Conservation (phyloP, 225 moss, liverwort and hornwort genomes). For the Pleurozium schreberi region DNA sequence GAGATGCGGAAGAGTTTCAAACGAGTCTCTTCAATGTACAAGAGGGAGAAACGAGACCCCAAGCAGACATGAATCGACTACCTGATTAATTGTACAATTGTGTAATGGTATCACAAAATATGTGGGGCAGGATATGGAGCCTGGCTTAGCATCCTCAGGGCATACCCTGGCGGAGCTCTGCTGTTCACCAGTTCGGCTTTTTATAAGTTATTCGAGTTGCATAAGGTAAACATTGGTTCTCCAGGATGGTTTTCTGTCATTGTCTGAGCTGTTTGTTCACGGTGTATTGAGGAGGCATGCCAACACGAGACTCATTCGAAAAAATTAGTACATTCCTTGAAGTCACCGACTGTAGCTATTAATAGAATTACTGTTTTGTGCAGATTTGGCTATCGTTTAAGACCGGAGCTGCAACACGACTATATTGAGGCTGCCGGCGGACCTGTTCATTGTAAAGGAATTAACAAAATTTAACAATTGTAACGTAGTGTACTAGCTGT, state of each 20-base stretch:
- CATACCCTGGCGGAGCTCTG: slow-evolving; percentile 5
- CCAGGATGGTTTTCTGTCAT: not conserved
- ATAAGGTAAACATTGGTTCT: slow-evolving; percentile 11
- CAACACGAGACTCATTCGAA: not conserved
- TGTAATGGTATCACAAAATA: slow-evolving; percentile 6
- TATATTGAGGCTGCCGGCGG: not conserved
- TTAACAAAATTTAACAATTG: slow-evolving; percentile 14
- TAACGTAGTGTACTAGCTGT: slow-evolving; percentile 25
- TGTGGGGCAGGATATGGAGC: slow-evolving; percentile 4
- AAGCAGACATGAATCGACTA: slow-evolving; percentile 4
- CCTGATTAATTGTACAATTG: slow-evolving; percentile 20
- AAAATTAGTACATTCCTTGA: not conserved
- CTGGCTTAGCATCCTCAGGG: not conserved
- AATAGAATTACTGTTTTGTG: not conserved
- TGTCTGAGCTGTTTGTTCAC: not conserved
- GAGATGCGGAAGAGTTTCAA: slow-evolving; percentile 79
- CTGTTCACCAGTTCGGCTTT: not conserved
- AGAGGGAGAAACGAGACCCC: slow-evolving; percentile 32
- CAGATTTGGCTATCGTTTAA: slow-evolving; percentile 13
- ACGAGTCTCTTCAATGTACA: slow-evolving; percentile 30
- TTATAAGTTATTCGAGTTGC: not conserved
- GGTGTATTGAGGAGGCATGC: not conserved
- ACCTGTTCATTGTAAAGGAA: slow-evolving; percentile 9
- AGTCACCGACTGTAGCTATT: not conserved
- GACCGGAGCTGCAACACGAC: not conserved